Base-by-base conservation (phyloP, 768 basidiomycete species). In the Lentinula raphanica region DNA sequence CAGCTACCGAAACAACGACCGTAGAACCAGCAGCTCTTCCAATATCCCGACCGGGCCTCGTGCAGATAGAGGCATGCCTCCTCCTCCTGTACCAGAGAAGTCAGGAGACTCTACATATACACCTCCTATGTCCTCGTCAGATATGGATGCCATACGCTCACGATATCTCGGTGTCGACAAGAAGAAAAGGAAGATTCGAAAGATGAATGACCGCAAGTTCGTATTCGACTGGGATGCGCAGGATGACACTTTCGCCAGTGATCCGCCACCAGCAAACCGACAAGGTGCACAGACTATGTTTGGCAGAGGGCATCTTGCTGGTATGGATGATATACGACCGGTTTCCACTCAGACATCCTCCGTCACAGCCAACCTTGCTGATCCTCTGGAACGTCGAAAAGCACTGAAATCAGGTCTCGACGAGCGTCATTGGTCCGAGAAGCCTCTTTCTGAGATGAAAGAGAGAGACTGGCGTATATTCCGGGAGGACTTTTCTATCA, bases 391-490 rank as follows among this genome's bases (percentile, higher is more conserved):
- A 71, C 76, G 92, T 59, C 77, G 92, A 59, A 85, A 83, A 68
- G 92, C 93, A 11, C 83, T 84, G 59, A 90, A 90, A 74, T 76
- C 81, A 48, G 91, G 90, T 3, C 76, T 91, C 55, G 96, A 98
- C 69, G 97, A 98, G 69, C 80, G 95, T 59, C 97, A 99, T 75
- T 99, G 97, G 97, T 89, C 92, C 0, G 95, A 98, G 15, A 99
- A 99, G 71, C 83, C 87, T 1, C 75, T 98, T 40, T 69, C 79
- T 3, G 94, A 98, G 73, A 98, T 99, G 88, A 93, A 90, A 68
- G 97, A 98, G 66, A 80, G 97, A 49, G 97, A 99, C 69, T 99
- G 97, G 97, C 85, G 97, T 65, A 99, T 99, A 69, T 98, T 99
- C 77, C 78, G 95, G 60, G 97, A 98, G 72, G 97, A 99, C 72